Evolutionary conservation across 108 stramenopile species (phyloP), one percentile per base, ranked within the genome.

Genomic region (Conticribra weissflogii): DNA sequence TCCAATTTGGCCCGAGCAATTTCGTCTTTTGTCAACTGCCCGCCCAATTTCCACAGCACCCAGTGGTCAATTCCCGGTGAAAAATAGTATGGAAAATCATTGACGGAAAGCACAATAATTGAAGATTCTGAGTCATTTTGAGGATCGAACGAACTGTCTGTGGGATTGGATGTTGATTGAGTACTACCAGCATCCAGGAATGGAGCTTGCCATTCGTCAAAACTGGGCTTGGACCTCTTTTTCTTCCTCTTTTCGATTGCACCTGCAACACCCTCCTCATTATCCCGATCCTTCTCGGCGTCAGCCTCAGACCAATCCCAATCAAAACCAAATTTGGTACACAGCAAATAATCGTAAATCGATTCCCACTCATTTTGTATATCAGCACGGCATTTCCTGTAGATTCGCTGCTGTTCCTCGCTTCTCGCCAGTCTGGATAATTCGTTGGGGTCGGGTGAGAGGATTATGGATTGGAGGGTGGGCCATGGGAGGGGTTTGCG

Each of bases 271-370:
- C 34, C 16, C 19, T 3, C 21, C 21, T 55, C 8, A 36, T 55
- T 8, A 17, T 68, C 17, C 41, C 34, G 52, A 19, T 14, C 19
- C 22, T 18, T 32, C 33, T 30, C 17, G 30, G 7, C 5, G 2
- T 12, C 1, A 5, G 3, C 59, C 12, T 62, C 49, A 4, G 17
- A 29, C 68, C 68, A 62, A 16, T n/a, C 50, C 68, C 60, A 60
- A 1, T 68, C 58, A 46, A 88, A 83, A 2, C 76, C 78, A 85
- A 92, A 89, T 68, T 92, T 92, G 48, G 76, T 54, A 68, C 76
- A 83, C 28, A 92, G 54, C 47, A 92, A 61, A 49, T 81, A 85
- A 73, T 92, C 88, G 24, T 82, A 71, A 15, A 85, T 75, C 0
- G 88, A 90, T 22, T 57, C 51, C 81, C 88, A 90, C 66, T 85